Percentiles rank a stretch among this genome's conserved stretches.
Conservation (phyloP, 495 filamentous ascomycete species). For the Letharia lupina region DNA sequence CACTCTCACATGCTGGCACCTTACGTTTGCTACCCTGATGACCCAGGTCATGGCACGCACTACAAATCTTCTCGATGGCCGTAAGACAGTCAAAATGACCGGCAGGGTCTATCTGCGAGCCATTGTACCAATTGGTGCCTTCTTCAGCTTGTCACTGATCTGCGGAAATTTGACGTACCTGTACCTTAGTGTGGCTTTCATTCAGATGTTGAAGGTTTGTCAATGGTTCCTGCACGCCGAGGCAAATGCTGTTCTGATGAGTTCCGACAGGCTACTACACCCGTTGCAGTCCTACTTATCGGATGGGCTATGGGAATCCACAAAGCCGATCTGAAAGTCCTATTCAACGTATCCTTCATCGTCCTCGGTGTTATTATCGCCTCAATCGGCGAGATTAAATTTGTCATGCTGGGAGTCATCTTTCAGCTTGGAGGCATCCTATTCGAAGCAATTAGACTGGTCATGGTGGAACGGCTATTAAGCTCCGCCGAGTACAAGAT, state of each 20-base stretch:
- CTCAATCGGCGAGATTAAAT: slow-evolving; percentile 67
- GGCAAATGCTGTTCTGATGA: slow-evolving; percentile 5
- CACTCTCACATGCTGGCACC: slow-evolving; percentile 71
- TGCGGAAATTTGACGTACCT: slow-evolving; percentile 68
- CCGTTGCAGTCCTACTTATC: slow-evolving; percentile 58
- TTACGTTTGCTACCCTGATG: slow-evolving; percentile 62
- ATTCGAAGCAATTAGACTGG: slow-evolving; percentile 68
- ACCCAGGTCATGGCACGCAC: slow-evolving; percentile 65
- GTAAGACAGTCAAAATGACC: slow-evolving; percentile 61
- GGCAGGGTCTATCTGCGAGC: slow-evolving; percentile 57
- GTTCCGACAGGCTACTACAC: slow-evolving; percentile 47
- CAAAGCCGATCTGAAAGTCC: slow-evolving; percentile 47
- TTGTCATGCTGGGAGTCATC: slow-evolving; percentile 57
- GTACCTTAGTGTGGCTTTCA: slow-evolving; percentile 68
- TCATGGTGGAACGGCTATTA: slow-evolving; percentile 68
- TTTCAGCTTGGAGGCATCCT: slow-evolving; percentile 62
- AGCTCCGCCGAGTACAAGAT: slow-evolving; percentile 63
- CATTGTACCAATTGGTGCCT: slow-evolving; percentile 65
- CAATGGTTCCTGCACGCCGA: background rate
- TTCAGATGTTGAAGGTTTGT: slow-evolving; percentile 72
- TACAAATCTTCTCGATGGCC: slow-evolving; percentile 58
- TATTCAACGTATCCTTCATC: slow-evolving; percentile 65
- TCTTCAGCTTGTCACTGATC: slow-evolving; percentile 64
- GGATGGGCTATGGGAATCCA: slow-evolving; percentile 58
- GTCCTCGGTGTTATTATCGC: slow-evolving; percentile 65